phyloP scores from a whole-genome alignment of 208 protist genomes.

The Trypanosoma boissoni region DNA sequence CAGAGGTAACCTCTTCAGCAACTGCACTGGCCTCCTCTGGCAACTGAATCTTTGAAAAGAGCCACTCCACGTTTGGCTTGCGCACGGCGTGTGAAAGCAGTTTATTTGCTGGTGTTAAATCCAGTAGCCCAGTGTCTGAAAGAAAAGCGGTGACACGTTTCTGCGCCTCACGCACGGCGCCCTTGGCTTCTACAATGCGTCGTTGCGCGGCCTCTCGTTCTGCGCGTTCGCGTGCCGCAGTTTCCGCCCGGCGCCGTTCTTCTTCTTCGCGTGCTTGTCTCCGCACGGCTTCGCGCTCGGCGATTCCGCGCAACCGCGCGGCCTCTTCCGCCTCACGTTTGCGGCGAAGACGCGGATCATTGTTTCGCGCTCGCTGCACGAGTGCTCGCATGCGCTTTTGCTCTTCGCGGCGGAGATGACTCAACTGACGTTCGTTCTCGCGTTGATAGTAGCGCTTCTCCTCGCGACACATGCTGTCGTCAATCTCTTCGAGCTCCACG shows the following conservation, averaged over 20 bases:
- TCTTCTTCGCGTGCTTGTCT: conserved; percentile 57
- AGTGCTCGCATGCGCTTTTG: conserved; percentile 84
- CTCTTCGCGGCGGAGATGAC: conserved; percentile 85
- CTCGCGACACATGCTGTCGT: conserved; percentile 92
- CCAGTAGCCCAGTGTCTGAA: conserved; percentile 40
- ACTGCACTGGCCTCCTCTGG: conserved; percentile 34
- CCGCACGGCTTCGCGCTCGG: conserved; percentile 75
- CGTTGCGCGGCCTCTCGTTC: conserved; percentile 31
- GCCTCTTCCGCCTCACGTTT: conserved; percentile 76
- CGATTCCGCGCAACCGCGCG: conserved; percentile 48
- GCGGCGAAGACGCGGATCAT: conserved; percentile 91
- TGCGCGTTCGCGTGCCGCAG: conserved; percentile 30
- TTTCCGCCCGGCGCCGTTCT: conserved; percentile 46
- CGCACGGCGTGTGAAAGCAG: conserved; percentile 60
- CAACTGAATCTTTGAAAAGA: conserved; percentile 60
- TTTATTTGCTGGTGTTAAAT: conserved; percentile 70
- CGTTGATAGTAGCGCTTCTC: conserved; percentile 97
- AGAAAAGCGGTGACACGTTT: conserved; percentile 48
- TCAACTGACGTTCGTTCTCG: conserved; percentile 93
- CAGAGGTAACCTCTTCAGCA: conserved; percentile 30
- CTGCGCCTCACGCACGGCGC: conserved; percentile 53
- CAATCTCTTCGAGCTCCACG: conserved; percentile 91
- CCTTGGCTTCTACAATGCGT: conserved; percentile 35
- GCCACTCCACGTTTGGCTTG: conserved; percentile 61
- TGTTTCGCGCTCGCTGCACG: conserved; percentile 87